Base-by-base conservation (phyloP, 345 rosid genomes). In the Citrus australasica region DNA sequence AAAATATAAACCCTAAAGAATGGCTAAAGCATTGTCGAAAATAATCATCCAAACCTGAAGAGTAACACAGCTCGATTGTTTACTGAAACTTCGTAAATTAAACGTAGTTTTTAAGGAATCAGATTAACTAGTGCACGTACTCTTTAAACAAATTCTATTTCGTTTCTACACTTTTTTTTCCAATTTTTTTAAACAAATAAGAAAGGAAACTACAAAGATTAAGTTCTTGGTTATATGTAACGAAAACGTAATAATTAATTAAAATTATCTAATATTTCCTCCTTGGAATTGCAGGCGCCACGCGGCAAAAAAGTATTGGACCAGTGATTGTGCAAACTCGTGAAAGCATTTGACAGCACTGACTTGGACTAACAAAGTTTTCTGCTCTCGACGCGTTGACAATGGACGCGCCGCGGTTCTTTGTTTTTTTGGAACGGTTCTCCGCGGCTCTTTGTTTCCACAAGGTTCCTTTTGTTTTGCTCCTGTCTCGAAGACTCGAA, bases 1-100 rank as follows among this genome's bases (percentile, higher is more conserved):
- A 27, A 27, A 62, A n/a, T 2, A 55, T 46, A 24, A 37, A 68
- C 69, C 76, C 75, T 55, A 63, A 64, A 61, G 53, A 38, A n/a
- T 68, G 19, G 71, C 38, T n/a, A 48, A 28, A 76, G 27, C 9
- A 28, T 19, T 19, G 8, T 37, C 22, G 28, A 5, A 60, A 72
- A 42, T 24, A 2, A 38, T 13, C 9, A 53, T 55, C 42, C 84
- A 10, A 81, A 81, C 84, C 84, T 81, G 71, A 42, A 55, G 28
- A 25, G 17, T 22, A 46, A 46, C 35, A 17, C 35, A 46, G 59
- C 58, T 76, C 74, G 70, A 77, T 71, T 56, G 6, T 59, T 73
- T 40, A 66, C 73, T 72, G 69, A 58, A 46, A 6, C 4, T 56
- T 35, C 48, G 46, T 9, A 63, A 56, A 25, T 4, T 48, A 72